Base-by-base conservation (phyloP, 768 basidiomycete genomes). In the Galerina sulciceps region DNA sequence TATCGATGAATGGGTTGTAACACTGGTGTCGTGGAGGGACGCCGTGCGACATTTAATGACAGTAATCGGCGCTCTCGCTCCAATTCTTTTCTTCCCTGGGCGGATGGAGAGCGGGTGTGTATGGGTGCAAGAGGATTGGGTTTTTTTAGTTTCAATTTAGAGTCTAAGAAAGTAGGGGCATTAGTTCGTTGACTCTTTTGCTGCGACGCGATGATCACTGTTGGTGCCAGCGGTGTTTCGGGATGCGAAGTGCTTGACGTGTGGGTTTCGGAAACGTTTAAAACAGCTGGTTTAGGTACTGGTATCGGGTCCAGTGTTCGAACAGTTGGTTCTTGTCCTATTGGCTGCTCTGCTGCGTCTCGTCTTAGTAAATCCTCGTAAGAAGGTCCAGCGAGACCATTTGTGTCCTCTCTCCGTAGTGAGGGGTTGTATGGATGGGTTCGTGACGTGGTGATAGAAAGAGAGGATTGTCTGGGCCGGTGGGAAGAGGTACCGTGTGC, bases 1-100 rank as follows among this genome's bases (percentile, higher is more conserved):
- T 90, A 93, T 42, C 91, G 77, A 67, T 86, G 78, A 54, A 85
- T 84, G 15, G 88, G 86, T 3, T 79, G 71, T 34, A 93, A 75
- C 2, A 86, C 73, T 2, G 79, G 75, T 10, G 71, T 72, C 37
- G 62, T 72, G 3, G 75, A 68, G 0, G 79, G 79, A 31, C 73
- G 62, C 53, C 80, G 70, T 8, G 70, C 62, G 22, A 78, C 57
- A 57, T 68, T 66, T 53, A 70, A 23, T 22, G 42, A 43, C 45
- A 52, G 50, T 31, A 61, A 50, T 35, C 54, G 54, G 14, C 45
- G 43, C 22, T 61, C 52, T 31, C 52, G 52, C 26, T 44, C 53
- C 10, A 17, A 2, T 34, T 53, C 49, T 20, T 59, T 55, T 37
- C 41, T 40, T 9, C 45, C 53, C 41, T n/a, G 34, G 4, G 43